Percentiles rank a stretch among this genome's conserved stretches.
phyloP scores from a whole-genome alignment of 345 rosid species.

The Citrus australasica region DNA sequence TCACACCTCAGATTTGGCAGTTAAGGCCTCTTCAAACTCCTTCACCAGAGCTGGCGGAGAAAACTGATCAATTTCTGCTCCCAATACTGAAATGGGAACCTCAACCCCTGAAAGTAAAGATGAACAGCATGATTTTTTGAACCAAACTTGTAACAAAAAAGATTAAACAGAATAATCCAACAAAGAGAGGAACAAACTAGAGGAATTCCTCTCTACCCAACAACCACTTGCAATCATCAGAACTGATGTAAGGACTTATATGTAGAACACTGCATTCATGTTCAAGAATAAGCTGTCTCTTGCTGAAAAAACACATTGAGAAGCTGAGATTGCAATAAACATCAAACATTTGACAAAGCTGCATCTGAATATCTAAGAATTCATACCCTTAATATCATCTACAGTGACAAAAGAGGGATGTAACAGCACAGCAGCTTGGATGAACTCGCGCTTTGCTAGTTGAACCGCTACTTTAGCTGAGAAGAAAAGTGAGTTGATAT shows the following conservation, averaged over 20 bases:
- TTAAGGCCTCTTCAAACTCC: constrained; percentile 42
- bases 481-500: not conserved
- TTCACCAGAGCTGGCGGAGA: constrained; percentile 45
- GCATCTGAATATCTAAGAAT: not conserved
- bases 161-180: not conserved
- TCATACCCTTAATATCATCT: constrained; percentile 71
- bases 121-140: not conserved
- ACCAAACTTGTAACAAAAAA: not conserved
- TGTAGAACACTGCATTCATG: not conserved
- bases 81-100: constrained; percentile 45
- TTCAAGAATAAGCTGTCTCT: not conserved
- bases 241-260: not conserved
- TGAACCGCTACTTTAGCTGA: constrained; percentile 78
- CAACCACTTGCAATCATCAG: not conserved
- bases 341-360: not conserved
- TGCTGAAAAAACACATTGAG: not conserved
- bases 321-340: not conserved
- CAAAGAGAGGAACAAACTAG: not conserved
- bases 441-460: constrained; percentile 47
- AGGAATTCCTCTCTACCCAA: not conserved
- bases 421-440: constrained; percentile 61
- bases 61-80: constrained; percentile 44
- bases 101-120: constrained; percentile 34
- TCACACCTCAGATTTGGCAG: constrained; percentile 41
- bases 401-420: constrained; percentile 73